These are phyloP conservation scores for Brassica juncea DNA, from an alignment of 345 rosid genomes.

Conservation along the genomic window DNA sequence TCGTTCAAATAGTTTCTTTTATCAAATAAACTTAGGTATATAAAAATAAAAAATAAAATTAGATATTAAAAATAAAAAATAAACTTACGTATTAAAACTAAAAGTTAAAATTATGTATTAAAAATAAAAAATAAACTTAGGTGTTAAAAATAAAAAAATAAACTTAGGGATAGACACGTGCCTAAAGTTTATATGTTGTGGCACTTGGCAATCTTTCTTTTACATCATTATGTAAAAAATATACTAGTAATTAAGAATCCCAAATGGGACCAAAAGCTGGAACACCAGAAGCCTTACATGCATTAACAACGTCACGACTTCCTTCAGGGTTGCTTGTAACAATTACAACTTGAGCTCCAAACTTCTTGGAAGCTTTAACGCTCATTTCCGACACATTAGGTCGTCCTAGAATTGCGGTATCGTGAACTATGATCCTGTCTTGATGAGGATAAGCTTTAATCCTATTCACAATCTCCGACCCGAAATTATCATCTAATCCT, in stretches of 20 bases:
- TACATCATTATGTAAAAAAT: not conserved
- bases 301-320: conserved; percentile 71
- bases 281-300: conserved; percentile 62
- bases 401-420: conserved; percentile 61
- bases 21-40: too few species aligned
- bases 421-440: conserved; percentile 70
- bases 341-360: conserved; percentile 72
- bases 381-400: conserved; percentile 75
- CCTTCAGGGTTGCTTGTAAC: conserved; percentile 92
- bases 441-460: conserved; percentile 50
- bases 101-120: too few species aligned
- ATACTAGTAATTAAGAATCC: conserved; percentile 56
- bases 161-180: too few species aligned
- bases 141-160: too few species aligned
- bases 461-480: conserved; percentile 60
- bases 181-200: not conserved
- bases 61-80: too few species aligned
- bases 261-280: conserved; percentile 89
- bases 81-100: too few species aligned
- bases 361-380: conserved; percentile 60
- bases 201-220: not conserved
- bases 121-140: too few species aligned
- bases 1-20: too few species aligned
- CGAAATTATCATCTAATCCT: conserved; percentile 72
- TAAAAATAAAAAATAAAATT: too few species aligned